phyloP scores from a whole-genome alignment of 352 stramenopile genomes.

The Plasmopara muralis region DNA sequence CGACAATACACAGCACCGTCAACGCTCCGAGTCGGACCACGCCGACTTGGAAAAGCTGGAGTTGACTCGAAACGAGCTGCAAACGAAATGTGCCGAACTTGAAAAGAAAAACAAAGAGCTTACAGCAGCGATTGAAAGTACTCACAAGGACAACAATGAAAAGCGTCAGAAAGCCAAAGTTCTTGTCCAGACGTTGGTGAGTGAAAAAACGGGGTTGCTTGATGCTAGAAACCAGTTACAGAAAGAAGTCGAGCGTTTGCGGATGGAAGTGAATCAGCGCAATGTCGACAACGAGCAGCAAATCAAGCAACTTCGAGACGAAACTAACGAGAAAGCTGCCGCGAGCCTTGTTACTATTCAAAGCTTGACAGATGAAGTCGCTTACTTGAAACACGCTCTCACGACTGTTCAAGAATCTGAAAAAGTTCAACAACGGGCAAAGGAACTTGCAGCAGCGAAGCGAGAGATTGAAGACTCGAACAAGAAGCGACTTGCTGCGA shows the following conservation, averaged over 20 bases:
- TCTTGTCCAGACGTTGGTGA: slow-evolving; percentile 54
- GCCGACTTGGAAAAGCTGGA: slow-evolving; percentile 44
- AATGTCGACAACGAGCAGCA: slow-evolving; percentile 67
- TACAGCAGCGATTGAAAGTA: slow-evolving; percentile 26
- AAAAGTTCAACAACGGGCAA: slow-evolving; percentile 60
- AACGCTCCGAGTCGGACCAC: slow-evolving; percentile 37
- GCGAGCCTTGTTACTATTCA: slow-evolving; percentile 40
- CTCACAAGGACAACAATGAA: slow-evolving; percentile 50
- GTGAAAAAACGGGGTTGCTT: slow-evolving; percentile 49
- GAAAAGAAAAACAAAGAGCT: slow-evolving; percentile 61
- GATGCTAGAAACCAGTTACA: slow-evolving; percentile 45
- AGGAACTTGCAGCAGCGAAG: slow-evolving; percentile 57
- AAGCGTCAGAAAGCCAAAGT: slow-evolving; percentile 71
- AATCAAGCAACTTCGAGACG: slow-evolving; percentile 52
- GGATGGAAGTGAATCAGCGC: slow-evolving; percentile 70
- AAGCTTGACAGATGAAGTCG: slow-evolving; percentile 51
- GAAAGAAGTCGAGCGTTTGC: slow-evolving; percentile 61
- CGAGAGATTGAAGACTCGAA: slow-evolving; percentile 73
- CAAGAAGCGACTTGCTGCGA: slow-evolving; percentile 76
- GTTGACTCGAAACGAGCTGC: slow-evolving; percentile 26
- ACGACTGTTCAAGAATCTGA: slow-evolving; percentile 59
- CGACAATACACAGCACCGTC: slow-evolving; percentile 34
- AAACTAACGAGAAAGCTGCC: slow-evolving; percentile 42
- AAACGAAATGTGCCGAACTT: slow-evolving; percentile 30
- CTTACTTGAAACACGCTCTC: slow-evolving; percentile 51